Percentiles rank a stretch among this genome's conserved stretches.
phyloP scores from a whole-genome alignment of 163 green algal species.

The Dunaliella salina region DNA sequence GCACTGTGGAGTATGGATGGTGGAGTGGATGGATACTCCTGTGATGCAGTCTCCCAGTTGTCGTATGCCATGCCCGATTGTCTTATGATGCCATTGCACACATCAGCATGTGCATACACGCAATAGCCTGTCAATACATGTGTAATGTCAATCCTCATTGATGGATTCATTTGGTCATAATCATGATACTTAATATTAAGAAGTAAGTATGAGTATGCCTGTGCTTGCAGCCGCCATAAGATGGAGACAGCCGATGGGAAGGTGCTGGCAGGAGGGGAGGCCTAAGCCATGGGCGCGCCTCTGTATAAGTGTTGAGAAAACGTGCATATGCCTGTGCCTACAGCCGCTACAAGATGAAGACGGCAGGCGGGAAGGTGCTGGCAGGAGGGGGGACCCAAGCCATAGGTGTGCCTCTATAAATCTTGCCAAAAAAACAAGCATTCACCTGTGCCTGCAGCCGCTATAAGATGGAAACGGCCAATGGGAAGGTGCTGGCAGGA shows the following conservation, averaged over 20 bases:
- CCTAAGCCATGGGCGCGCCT: conserved; percentile 23
- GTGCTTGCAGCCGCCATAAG: conserved; percentile 38
- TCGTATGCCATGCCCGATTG: too few species aligned
- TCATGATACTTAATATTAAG: too few species aligned
- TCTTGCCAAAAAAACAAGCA: too few species aligned
- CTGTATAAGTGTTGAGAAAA: too few species aligned
- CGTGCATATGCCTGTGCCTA: not conserved
- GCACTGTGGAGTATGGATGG: too few species aligned
- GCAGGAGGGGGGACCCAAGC: conserved; percentile 5
- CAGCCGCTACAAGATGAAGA: conserved; percentile 47
- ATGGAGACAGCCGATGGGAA: conserved; percentile 40
- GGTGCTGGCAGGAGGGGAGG: conserved; percentile 14
- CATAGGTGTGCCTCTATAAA: conserved; percentile 31
- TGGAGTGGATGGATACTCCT: too few species aligned
- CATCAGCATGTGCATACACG: too few species aligned
- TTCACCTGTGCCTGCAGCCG: conserved; percentile 19
- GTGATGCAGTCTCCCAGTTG: too few species aligned
- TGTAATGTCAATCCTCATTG: too few species aligned
- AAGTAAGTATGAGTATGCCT: not conserved
- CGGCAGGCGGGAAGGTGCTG: conserved; percentile 32
- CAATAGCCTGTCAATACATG: too few species aligned
- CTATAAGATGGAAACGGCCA: conserved; percentile 41
- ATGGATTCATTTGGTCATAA: too few species aligned
- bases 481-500: conserved; percentile 30
- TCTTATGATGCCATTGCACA: too few species aligned